Conservation (phyloP, 306 rosid species). For the Prunus davidiana region DNA sequence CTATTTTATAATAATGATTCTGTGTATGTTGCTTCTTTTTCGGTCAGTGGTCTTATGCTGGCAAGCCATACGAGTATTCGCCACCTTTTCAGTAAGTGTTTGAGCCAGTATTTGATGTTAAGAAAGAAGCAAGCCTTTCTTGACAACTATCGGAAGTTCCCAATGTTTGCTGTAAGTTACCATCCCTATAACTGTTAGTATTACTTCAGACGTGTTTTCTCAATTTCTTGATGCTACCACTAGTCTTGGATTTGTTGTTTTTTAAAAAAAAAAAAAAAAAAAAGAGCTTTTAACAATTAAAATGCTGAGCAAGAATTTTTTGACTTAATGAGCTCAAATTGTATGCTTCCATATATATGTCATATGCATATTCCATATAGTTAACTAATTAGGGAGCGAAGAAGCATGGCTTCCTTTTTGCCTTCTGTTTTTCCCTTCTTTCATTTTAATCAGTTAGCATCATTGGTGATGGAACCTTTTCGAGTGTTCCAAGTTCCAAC, state of each 20-base stretch:
- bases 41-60: slow-evolving; percentile 98
- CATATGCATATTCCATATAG: not conserved
- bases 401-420: not conserved
- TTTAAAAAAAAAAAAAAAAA: no score
- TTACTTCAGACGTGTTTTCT: slow-evolving; percentile 9
- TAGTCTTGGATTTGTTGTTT: not conserved
- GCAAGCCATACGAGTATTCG: slow-evolving; percentile 98
- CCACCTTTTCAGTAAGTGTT: slow-evolving; percentile 93
- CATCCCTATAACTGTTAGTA: slow-evolving; percentile 2
- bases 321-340: not conserved
- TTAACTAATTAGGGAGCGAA: not conserved
- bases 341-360: not conserved
- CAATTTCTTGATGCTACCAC: slow-evolving; percentile 1
- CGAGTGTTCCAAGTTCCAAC: slow-evolving; percentile 16
- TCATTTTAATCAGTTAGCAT: not conserved
- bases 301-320: not conserved
- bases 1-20: not conserved
- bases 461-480: slow-evolving; percentile 10
- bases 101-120: slow-evolving; percentile 92
- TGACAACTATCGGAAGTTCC: slow-evolving; percentile 94
- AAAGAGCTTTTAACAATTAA: not conserved
- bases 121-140: slow-evolving; percentile 98
- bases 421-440: not conserved
- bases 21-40: slow-evolving; percentile 28
- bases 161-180: slow-evolving; percentile 93